Base-by-base conservation (phyloP, 495 filamentous ascomycete species). In the Chaetomium fimeti region DNA sequence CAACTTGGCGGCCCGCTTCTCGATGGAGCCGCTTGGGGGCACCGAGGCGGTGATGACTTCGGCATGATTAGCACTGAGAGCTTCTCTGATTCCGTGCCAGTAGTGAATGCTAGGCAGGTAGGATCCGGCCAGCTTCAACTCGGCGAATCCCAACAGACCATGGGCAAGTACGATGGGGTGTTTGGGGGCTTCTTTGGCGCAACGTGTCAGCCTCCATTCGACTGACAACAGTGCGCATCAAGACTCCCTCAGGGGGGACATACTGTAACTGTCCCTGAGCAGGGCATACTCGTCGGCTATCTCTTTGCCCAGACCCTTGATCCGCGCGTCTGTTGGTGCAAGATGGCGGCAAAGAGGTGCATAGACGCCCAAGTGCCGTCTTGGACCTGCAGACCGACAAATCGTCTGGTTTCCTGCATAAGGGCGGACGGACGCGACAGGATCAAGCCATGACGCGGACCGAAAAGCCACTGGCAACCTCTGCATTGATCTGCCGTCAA, bases 71-170 rank as follows among this genome's bases (percentile, higher is more conserved):
- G 87, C 83, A 12, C 74, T 78, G 22, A 97, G 77, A 3, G 89
- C 91, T 63, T 94, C 89, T 42, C 83, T 86, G 65, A 98, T 96
- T 1, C 93, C 93, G 40, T 89, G 86, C 93, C 93, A 98, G 74
- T 98, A 98, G 43, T 90, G 85, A 25, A 98, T 85, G 3, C 88
- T 83, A 0, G 92, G 93, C 3, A 96, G 75, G 63, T 83, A 83
- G 48, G 77, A 79, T 15, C 91, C 89, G 11, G 85, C 88, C 6
- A 95, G 76, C 36, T 81, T 87, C 55, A 97, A 78, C 73, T 96
- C 89, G 62, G 92, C 88, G 75, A 98, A 98, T 42, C 93, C 93
- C 43, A 98, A 78, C 36, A 98, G 82, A 47, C 93, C 93, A 78
- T 98, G 93, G 9, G 92, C 91, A 8, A 96, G 87, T 47, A 94